Percentiles rank a stretch among this genome's conserved stretches.
Conservation (phyloP, 1,284 basidiomycete species). For the Boletus semigastroideus region DNA sequence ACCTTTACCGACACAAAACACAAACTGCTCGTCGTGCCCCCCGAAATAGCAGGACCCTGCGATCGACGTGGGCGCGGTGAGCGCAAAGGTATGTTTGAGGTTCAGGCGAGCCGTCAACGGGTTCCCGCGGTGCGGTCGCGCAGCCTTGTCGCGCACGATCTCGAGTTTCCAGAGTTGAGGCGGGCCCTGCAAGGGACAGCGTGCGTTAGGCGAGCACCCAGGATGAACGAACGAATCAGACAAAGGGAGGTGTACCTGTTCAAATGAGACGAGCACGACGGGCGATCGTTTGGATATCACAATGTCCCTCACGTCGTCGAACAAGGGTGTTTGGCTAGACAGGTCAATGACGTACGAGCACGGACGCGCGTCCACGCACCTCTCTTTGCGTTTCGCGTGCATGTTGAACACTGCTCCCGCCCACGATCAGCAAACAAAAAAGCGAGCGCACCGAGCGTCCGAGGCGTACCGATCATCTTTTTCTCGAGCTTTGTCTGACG, state of each 20-base stretch:
- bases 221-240: too few relatives aligned
- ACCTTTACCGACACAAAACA: constrained; percentile 78
- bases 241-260: constrained; percentile 43
- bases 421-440: constrained; percentile 2
- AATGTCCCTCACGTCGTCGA: constrained; percentile 75
- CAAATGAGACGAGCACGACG: constrained; percentile 58
- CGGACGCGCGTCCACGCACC: constrained; percentile 40
- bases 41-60: constrained; percentile 79
- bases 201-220: not conserved
- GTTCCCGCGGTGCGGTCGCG: constrained; percentile 27
- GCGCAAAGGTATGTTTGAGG: constrained; percentile 66
- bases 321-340: constrained; percentile 66
- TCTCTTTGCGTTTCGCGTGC: constrained; percentile 62
- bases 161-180: constrained; percentile 80
- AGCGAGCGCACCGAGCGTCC: too few relatives aligned
- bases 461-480: constrained; percentile 59
- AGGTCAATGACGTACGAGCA: too few relatives aligned
- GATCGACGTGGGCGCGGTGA: constrained; percentile 67
- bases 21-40: constrained; percentile 69
- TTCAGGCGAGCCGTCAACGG: constrained; percentile 47
- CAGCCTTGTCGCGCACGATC: constrained; percentile 52
- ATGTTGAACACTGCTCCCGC: constrained; percentile 63
- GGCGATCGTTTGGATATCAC: constrained; percentile 58
- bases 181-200: constrained; percentile 47
- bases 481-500: constrained; percentile 70